Evolutionary conservation across 441 rosid genomes (phyloP).

Genomic region (Corymbia calophylla): DNA sequence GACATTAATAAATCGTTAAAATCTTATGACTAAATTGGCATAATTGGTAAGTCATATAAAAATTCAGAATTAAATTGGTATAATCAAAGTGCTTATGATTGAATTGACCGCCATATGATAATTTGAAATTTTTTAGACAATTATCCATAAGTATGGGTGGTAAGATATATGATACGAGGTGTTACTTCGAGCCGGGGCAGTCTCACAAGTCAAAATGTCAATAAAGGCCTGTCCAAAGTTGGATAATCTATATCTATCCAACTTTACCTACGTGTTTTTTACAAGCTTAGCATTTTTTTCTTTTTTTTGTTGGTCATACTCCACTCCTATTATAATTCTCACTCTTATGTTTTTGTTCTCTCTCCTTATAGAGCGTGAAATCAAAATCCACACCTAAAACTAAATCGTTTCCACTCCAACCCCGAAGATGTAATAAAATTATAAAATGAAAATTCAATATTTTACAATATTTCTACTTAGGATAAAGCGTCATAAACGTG

Average conservation of each 20-base stretch:
- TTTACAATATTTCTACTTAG: background rate
- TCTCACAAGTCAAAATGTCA: background rate
- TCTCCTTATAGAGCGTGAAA: too few relatives aligned
- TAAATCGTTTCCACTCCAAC: too few relatives aligned
- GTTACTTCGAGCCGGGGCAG: background rate
- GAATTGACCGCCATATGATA: too few relatives aligned
- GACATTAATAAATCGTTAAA: too few relatives aligned
- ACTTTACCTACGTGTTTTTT: background rate
- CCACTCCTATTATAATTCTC: too few relatives aligned
- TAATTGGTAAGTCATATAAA: too few relatives aligned
- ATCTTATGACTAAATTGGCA: too few relatives aligned
- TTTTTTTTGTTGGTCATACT: too few relatives aligned
- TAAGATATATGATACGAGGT: background rate
- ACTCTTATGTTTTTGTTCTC: too few relatives aligned
- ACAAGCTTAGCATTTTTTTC: background rate
- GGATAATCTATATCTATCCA: background rate
- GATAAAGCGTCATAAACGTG: background rate
- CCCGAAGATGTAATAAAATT: background rate
- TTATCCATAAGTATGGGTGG: background rate
- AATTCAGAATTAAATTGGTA: rapidly evolving
- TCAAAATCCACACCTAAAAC: too few relatives aligned
- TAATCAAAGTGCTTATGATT: background rate
- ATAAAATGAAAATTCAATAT: background rate
- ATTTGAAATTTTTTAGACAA: too few relatives aligned
- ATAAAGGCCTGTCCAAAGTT: background rate